phyloP scores from a whole-genome alignment of 2,329 filamentous ascomycete species.

The Trichophaea hybrida region DNA sequence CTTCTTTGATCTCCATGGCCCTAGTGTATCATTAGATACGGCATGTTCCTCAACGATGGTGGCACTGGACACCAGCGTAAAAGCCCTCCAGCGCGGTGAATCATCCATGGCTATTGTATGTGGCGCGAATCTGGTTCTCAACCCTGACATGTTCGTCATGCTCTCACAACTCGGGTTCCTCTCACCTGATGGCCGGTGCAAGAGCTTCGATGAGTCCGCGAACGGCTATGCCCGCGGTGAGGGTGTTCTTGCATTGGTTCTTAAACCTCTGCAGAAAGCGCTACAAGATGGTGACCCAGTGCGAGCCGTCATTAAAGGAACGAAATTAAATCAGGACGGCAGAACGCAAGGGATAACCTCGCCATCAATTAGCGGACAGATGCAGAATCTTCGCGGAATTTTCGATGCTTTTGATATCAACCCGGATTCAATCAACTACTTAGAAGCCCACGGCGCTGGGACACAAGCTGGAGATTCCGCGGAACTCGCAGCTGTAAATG shows the following conservation, averaged over 20 bases:
- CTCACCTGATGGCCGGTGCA: conserved; percentile 35
- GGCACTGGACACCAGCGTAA: conserved; percentile 37
- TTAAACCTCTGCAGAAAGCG: conserved; percentile 46
- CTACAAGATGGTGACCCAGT: conserved; percentile 44
- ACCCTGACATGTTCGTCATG: not conserved
- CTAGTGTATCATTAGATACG: conserved; percentile 32
- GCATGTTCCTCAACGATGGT: conserved; percentile 41
- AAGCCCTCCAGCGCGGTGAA: conserved; percentile 32
- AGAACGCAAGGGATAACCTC: conserved; percentile 31
- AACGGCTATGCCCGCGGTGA: conserved; percentile 53
- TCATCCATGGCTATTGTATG: conserved; percentile 7
- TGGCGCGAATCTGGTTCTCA: conserved; percentile 10
- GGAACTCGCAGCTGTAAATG: conserved; percentile 39
- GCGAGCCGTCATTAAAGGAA: conserved; percentile 42
- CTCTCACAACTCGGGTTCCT: conserved; percentile 37
- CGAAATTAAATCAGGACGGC: conserved; percentile 37
- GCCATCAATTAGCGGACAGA: conserved; percentile 30
- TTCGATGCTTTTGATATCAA: conserved; percentile 29
- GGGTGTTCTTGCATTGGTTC: conserved; percentile 43
- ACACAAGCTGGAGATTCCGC: conserved; percentile 43
- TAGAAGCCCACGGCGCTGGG: conserved; percentile 44
- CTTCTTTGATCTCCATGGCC: not conserved
- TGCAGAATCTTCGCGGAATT: conserved; percentile 29
- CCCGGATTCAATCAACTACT: conserved; percentile 26
- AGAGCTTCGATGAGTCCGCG: conserved; percentile 42